These are phyloP conservation scores for Marchantia paleacea DNA, from an alignment of 225 moss, liverwort and hornwort genomes.

Conservation along the genomic window DNA sequence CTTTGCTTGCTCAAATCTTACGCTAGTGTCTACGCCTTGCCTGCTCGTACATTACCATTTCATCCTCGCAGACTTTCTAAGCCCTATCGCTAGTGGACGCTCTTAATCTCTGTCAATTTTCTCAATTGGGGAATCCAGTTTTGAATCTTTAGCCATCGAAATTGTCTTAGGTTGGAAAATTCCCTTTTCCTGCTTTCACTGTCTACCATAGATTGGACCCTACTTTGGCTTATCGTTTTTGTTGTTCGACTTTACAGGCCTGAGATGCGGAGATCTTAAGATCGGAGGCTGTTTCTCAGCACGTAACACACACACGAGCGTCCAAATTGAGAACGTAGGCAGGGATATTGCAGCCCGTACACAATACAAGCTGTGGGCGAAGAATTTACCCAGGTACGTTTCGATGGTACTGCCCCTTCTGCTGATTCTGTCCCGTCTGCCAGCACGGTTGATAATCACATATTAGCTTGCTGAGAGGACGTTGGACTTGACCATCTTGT, in stretches of 20 bases:
- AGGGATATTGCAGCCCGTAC: background rate
- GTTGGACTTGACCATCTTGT: background rate
- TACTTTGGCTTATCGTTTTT: background rate
- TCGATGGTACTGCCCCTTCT: background rate
- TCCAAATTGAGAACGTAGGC: conserved; percentile 4
- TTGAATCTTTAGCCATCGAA: conserved; percentile 8
- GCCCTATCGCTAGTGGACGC: background rate
- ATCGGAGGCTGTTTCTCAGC: background rate
- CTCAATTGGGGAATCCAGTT: background rate
- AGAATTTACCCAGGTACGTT: conserved; percentile 1
- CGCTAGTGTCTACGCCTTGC: background rate
- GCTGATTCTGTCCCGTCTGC: background rate
- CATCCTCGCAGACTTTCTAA: background rate
- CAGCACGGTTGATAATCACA: background rate
- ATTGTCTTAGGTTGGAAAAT: conserved; percentile 17
- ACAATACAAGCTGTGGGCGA: background rate
- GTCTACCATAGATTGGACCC: background rate
- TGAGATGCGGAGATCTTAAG: conserved; percentile 18
- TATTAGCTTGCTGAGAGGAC: background rate
- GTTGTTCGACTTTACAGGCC: conserved; percentile 1
- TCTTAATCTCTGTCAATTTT: conserved; percentile 2
- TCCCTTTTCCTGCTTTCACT: background rate
- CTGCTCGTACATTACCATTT: background rate
- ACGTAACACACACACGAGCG: background rate
- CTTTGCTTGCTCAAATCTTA: conserved; percentile 14